A percentile compares a stretch with the other conserved stretches of the same genome.
phyloP scores from a whole-genome alignment of 2,329 filamentous ascomycete species.

The Trematosphaeria pertusa region DNA sequence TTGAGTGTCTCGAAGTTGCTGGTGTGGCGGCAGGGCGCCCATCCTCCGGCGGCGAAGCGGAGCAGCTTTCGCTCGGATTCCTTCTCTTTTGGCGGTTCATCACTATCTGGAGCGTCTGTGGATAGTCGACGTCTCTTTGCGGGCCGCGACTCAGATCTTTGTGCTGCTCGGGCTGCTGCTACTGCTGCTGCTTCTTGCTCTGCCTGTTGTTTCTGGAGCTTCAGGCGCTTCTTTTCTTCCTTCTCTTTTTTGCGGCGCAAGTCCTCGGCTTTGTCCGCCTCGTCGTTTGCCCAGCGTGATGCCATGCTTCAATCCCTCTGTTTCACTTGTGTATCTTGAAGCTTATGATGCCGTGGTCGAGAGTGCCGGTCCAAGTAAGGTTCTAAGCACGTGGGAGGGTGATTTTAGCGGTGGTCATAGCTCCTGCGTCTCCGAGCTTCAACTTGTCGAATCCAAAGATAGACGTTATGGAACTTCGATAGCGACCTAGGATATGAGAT shows the following conservation, averaged over 20 bases:
- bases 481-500: constrained; percentile 38
- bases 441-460: constrained; percentile 33
- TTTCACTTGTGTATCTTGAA: no score
- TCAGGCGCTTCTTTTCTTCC: constrained; percentile 85
- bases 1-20: constrained; percentile 92
- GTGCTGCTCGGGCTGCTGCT: constrained; percentile 39
- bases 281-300: constrained; percentile 88
- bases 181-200: constrained; percentile 59
- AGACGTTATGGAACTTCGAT: constrained; percentile 44
- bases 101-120: constrained; percentile 44
- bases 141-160: constrained; percentile 48
- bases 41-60: constrained; percentile 72
- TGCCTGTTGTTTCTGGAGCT: constrained; percentile 79
- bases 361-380: no score
- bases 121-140: constrained; percentile 69
- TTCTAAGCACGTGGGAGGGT: constrained; percentile 18
- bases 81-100: constrained; percentile 29
- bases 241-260: constrained; percentile 79
- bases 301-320: constrained; percentile 50
- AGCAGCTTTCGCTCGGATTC: constrained; percentile 64
- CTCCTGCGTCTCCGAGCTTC: constrained; percentile 36
- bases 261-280: constrained; percentile 78
- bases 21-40: constrained; percentile 77
- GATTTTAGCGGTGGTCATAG: constrained; percentile 38
- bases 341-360: no score